Evolutionary conservation across 2,329 filamentous ascomycete genomes (phyloP), one percentile per base, ranked within the genome.

Genomic region (Alternaria incomplexa): DNA sequence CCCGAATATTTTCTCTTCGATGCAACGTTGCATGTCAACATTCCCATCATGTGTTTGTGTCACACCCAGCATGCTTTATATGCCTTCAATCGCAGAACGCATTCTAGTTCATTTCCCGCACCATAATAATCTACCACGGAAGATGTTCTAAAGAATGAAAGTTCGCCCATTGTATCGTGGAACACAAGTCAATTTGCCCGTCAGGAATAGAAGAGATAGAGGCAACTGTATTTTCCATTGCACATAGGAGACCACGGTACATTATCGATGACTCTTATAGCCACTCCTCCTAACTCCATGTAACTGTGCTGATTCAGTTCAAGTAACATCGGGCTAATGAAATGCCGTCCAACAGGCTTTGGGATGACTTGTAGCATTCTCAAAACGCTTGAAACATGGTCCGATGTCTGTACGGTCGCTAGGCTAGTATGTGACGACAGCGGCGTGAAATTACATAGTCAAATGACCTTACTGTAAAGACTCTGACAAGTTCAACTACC

Each of bases 1-100:
- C 46, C 47, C 47, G 36, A 46, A n/a, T 57, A 52, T 28, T 17
- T 40, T 46, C 36, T 40, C n/a, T 43, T 32, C 26, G 25, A 25
- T 17, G 6, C 25, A 44, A 51, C 26, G 20, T 54, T 30, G 11
- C 20, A 30, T 56, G 13, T 46, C 25, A 25, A 28, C 7, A 23
- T n/a, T 25, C 11, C 36, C 22, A 40, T 20, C 8, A 15, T 9
- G 6, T 40, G 28, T 25, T 40, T 2, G 26, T 12, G 30, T 53
- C 9, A 22, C 10, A 36, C 30, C 23, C 44, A 47, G 26, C 25
- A 17, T 23, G 15, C 7, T 22, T 23, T 40, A 3, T 32, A 30
- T 20, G 6, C 20, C 32, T 23, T 51, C 47, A 2, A 20, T 11
- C 23, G 22, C 20, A 7, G 32, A 53, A 20, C 47, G 20, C 13